phyloP scores from a whole-genome alignment of 306 rosid genomes.

The Crataegus laevigata region DNA sequence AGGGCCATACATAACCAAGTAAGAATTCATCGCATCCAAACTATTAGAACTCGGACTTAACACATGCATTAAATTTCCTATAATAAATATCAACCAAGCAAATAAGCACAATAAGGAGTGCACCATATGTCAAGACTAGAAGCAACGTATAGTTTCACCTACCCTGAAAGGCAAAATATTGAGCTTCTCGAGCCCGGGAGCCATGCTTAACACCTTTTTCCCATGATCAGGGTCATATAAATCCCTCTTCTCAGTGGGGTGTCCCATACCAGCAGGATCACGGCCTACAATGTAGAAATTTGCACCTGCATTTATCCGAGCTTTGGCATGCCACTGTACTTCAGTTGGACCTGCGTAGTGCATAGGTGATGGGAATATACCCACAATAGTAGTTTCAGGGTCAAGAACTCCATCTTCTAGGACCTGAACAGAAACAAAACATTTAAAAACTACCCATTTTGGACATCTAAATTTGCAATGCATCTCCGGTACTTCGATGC shows the following conservation, averaged over 20 bases:
- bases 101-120: not conserved
- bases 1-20: not conserved
- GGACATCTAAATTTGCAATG: not conserved
- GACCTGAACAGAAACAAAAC: constrained; percentile 46
- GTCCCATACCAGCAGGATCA: constrained; percentile 98
- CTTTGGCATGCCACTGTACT: constrained; percentile 99
- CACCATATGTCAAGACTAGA: not conserved
- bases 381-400: constrained; percentile 84
- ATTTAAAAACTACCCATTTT: not conserved
- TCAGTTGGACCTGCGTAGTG: constrained; percentile 99
- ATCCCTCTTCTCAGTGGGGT: constrained; percentile 91
- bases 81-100: not conserved
- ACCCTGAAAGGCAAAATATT: constrained; percentile 93
- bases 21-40: not conserved
- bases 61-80: not conserved
- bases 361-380: constrained; percentile 98
- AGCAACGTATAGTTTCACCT: constrained; percentile 10
- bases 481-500: not conserved
- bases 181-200: constrained; percentile 95
- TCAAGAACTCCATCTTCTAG: constrained; percentile 94
- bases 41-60: not conserved
- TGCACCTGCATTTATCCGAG: constrained; percentile 92
- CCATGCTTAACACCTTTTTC: constrained; percentile 88
- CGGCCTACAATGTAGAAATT: constrained; percentile 98
- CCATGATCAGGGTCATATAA: constrained; percentile 95